phyloP scores from a whole-genome alignment of 1,284 basidiomycete genomes.

The Puccinia hordei region DNA sequence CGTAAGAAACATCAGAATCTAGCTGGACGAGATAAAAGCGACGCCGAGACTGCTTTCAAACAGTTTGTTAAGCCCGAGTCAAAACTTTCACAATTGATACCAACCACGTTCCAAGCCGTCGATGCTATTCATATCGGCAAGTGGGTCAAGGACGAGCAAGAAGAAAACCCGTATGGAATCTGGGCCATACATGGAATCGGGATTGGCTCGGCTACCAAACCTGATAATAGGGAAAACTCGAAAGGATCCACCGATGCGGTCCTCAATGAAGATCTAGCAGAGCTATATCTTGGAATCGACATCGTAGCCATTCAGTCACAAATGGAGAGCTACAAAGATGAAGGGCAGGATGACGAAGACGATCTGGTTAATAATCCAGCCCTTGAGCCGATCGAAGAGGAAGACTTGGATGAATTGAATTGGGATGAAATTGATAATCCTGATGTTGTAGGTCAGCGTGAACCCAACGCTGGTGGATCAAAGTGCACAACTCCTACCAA shows the following conservation, averaged over 20 bases:
- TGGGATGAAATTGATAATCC: slow-evolving; percentile 52
- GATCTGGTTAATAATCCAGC: slow-evolving; percentile 55
- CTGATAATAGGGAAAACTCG: not conserved
- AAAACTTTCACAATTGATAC: slow-evolving; percentile 28
- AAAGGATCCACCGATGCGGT: not conserved
- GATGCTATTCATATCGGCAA: slow-evolving; percentile 50
- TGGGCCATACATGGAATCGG: slow-evolving; percentile 57
- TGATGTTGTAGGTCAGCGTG: slow-evolving; percentile 51
- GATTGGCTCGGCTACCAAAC: not conserved
- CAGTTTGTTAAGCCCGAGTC: slow-evolving; percentile 42
- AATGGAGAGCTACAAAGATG: slow-evolving; percentile 55
- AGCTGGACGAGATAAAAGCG: slow-evolving; percentile 16
- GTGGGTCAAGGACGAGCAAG: slow-evolving; percentile 53
- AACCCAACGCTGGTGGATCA: slow-evolving; percentile 51
- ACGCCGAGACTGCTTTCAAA: slow-evolving; percentile 15
- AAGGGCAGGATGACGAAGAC: slow-evolving; percentile 59
- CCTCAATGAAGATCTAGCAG: slow-evolving; percentile 30
- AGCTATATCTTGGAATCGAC: slow-evolving; percentile 52
- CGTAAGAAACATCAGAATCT: slow-evolving; percentile 48
- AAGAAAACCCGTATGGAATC: slow-evolving; percentile 59
- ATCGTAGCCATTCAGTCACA: slow-evolving; percentile 47
- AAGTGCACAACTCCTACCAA: slow-evolving; percentile 21
- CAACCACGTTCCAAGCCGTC: slow-evolving; percentile 49
- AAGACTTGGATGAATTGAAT: slow-evolving; percentile 55
- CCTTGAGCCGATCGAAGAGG: slow-evolving; percentile 54